Evolutionary conservation across 164 flowering plant species (phyloP).

Genomic region (Tetrastigma voinierianum): DNA sequence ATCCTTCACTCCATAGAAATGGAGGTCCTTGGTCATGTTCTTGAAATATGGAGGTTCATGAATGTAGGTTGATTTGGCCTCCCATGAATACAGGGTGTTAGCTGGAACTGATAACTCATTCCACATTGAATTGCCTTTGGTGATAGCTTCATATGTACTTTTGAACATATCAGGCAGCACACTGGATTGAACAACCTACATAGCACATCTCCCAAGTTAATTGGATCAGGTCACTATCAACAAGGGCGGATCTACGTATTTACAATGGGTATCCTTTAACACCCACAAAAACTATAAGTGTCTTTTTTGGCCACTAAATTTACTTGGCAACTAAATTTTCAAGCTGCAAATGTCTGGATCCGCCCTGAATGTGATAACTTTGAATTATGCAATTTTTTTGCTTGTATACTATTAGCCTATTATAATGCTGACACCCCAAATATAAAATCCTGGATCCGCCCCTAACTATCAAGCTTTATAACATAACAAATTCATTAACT

Average conservation of each 20-base stretch:
- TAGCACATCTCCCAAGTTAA: slow-evolving; percentile 10
- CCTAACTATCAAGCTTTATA: not conserved
- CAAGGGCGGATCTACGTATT: no score
- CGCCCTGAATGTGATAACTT: no score
- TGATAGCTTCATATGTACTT: slow-evolving; percentile 71
- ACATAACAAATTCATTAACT: not conserved
- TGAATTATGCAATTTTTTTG: no score
- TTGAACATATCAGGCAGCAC: slow-evolving; percentile 78
- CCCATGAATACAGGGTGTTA: slow-evolving; percentile 64
- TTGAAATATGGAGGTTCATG: slow-evolving; percentile 89
- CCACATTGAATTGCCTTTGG: slow-evolving; percentile 81
- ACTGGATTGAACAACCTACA: slow-evolving; percentile 72
- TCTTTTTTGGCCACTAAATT: no score
- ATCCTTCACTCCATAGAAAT: slow-evolving; percentile 71
- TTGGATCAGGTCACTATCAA: not conserved
- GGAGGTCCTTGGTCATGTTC: slow-evolving; percentile 83
- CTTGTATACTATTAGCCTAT: no score
- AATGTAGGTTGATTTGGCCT: slow-evolving; percentile 75
- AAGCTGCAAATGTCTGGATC: no score
- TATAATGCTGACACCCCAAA: no score
- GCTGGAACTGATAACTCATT: slow-evolving; percentile 61
- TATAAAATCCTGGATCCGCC: no score
- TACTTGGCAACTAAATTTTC: no score
- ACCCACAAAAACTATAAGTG: no score
- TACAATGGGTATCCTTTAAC: no score